Evolutionary conservation across 2,329 filamentous ascomycete genomes (phyloP), one percentile per base, ranked within the genome.

Genomic region (Pseudocercospora cruenta): DNA sequence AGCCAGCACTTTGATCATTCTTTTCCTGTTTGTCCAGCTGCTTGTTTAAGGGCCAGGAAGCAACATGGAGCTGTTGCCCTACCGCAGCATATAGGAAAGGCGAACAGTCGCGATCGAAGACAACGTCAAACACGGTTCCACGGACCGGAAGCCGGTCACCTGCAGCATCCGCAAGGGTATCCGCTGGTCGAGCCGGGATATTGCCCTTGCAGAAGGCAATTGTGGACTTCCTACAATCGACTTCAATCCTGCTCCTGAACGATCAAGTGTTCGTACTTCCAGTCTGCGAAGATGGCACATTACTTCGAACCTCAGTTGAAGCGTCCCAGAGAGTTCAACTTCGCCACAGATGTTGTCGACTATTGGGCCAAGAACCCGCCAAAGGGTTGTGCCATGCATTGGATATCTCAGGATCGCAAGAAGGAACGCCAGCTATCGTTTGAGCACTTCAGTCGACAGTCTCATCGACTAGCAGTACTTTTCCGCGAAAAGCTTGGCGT

Each of bases 321-420:
- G 28, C 65, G 71, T 21, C 71, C 70, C 4, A 66, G 61, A 39
- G 64, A 65, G 55, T 81, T 81, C 78, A 80, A 81, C 71, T 81
- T 80, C 65, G 79, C 79, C 10, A 72, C 68, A 45, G 75, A 80
- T 72, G 77, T 81, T 54, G 76, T 81, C 58, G 79, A 81, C 67
- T 74, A 79, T 69, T 80, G 78, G 77, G 79, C 79, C 14, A 45
- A 62, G 1, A 70, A 73, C 14, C 65, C 72, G 8, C 73, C 76
- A 4, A 62, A 70, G 4, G 71, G 57, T 6, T 66, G 71, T n/a
- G 79, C 79, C 10, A 77, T 81, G 72, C 71, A 78, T 60, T 81
- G 79, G 79, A 70, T 79, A 39, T 77, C 78, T 14, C 73, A 79
- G 59, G 72, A 78, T 31, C 72, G 76, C 14, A 69, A 68, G 47